phyloP scores from a whole-genome alignment of 768 basidiomycete species.

The Cantharellus cinnabarinus region DNA sequence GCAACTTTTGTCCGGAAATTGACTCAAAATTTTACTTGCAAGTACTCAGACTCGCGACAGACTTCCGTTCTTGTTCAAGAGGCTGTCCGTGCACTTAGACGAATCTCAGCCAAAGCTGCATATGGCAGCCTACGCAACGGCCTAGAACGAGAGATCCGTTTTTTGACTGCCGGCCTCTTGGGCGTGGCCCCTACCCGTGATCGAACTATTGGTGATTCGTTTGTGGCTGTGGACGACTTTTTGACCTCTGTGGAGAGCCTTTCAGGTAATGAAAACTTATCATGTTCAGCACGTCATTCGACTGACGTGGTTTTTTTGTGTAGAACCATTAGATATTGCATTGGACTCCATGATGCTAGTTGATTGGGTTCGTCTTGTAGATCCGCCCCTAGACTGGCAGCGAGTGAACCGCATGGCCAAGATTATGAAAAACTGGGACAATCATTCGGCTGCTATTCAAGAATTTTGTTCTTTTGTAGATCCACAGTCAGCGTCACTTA shows the following conservation, averaged over 20 bases:
- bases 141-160: conserved; percentile 21
- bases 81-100: conserved; percentile 7
- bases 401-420: conserved; percentile 25
- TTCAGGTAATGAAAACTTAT: neutral
- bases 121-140: too few relatives aligned
- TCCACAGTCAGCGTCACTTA: conserved; percentile 13
- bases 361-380: conserved; percentile 39
- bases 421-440: conserved; percentile 17
- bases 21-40: conserved; percentile 33
- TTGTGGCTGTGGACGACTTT: conserved; percentile 22
- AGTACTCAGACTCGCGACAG: conserved; percentile 27
- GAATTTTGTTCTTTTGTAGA: conserved; percentile 26
- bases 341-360: conserved; percentile 23
- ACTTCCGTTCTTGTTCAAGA: neutral
- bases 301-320: neutral
- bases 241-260: conserved; percentile 11
- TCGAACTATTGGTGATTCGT: conserved; percentile 3
- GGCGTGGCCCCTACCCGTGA: conserved; percentile 11
- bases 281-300: neutral
- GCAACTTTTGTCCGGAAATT: conserved; percentile 45
- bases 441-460: conserved; percentile 24
- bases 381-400: conserved; percentile 15
- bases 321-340: neutral
- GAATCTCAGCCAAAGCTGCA: conserved; percentile 15
- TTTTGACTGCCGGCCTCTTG: conserved; percentile 21